These are phyloP conservation scores for Rhizopogon roseolus DNA, from an alignment of 768 basidiomycete species.

Conservation along the genomic window DNA sequence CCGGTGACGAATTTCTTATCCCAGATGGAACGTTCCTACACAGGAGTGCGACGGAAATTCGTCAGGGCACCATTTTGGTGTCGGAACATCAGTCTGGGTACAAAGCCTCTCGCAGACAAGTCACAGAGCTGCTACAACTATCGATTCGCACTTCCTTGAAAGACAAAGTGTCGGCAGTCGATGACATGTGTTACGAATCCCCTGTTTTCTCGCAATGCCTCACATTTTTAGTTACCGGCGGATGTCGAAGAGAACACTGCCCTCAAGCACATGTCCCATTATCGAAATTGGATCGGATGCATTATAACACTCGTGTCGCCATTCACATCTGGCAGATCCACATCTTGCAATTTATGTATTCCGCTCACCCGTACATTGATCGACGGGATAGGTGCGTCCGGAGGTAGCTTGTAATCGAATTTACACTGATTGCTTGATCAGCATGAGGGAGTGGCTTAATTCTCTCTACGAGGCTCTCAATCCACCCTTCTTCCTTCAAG, in stretches of 20 bases:
- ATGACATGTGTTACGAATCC: constrained; percentile 24
- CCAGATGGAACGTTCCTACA: background rate
- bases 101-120: constrained; percentile 11
- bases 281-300: constrained; percentile 19
- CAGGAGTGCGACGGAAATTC: background rate
- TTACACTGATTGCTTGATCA: background rate
- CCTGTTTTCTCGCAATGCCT: constrained; percentile 37
- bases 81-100: background rate
- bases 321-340: constrained; percentile 46
- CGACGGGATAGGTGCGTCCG: constrained; percentile 4
- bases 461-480: constrained; percentile 45
- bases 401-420: background rate
- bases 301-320: constrained; percentile 38
- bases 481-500: constrained; percentile 44
- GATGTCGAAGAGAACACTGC: constrained; percentile 32
- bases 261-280: constrained; percentile 30
- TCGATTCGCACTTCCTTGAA: constrained; percentile 24
- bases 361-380: constrained; percentile 2
- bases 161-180: constrained; percentile 26
- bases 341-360: constrained; percentile 34
- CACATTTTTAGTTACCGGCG: constrained; percentile 20
- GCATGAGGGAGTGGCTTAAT: constrained; percentile 32
- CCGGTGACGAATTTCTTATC: constrained; percentile 16
- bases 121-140: constrained; percentile 18
- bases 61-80: background rate